Base-by-base conservation (phyloP, 2,329 filamentous ascomycete genomes). In the Saccharata proteae region DNA sequence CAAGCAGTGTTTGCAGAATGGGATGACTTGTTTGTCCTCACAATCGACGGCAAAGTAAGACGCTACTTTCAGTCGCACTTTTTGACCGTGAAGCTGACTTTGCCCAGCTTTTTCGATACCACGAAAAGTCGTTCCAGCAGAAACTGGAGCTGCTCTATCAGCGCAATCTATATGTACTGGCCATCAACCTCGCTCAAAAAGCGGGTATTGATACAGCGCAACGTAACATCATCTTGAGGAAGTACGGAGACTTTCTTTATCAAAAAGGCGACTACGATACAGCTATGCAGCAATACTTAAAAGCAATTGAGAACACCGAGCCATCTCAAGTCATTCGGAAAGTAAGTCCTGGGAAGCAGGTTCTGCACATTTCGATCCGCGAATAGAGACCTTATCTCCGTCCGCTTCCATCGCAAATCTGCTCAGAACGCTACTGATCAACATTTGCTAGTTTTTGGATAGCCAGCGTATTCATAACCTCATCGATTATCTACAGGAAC, bases 271-370 rank as follows among this genome's bases (percentile, higher is more conserved):
- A 94, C 49, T 98, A 88, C 48, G 90, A 98, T 49, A 90, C 82
- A 5, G 86, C 92, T n/a, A 98, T 98, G 92, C 80, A 92, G 46
- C 90, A 96, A 54, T 98, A 98, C 50, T 75, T 98, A 39, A 80
- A 84, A 44, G 88, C 92, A 0, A 94, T 98, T 37, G 86, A 94
- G 49, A 90, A 83, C 37, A 96, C 88, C 0, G 88, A 96, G 47
- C 88, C 88, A 5, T 94, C 88, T 2, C 88, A 94, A 49, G 84
- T 96, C 27, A 94, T 96, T 47, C 73, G 88, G 45, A 94, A 93
- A 63, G 80, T 81, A 49, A 16, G n/a, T n/a, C n/a, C n/a, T n/a
- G n/a, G n/a, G n/a, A n/a, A n/a, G n/a, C n/a, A n/a, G n/a, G n/a
- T 22, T 17, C 6, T 7, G 14, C 4, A 11, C 13, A 8, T 22